A percentile compares a stretch with the other conserved stretches of the same genome.
Evolutionary conservation across 2,329 filamentous ascomycete genomes (phyloP).

Genomic region (Beauveria caledonica): DNA sequence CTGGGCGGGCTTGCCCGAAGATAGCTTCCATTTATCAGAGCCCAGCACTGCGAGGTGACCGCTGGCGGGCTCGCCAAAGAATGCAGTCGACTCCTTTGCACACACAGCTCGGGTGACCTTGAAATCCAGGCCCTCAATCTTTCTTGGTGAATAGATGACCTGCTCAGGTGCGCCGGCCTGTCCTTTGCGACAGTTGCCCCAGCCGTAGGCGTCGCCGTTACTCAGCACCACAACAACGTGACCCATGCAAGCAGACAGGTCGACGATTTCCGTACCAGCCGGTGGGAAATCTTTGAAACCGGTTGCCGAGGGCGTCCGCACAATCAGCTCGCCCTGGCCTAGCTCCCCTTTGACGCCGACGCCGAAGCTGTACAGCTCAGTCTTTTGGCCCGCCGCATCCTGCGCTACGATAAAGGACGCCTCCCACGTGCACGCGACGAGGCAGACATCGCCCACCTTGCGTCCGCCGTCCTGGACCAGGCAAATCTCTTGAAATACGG

Average conservation of each 20-base stretch:
- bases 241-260: slow-evolving; percentile 65
- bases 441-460: slow-evolving; percentile 23
- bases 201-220: slow-evolving; percentile 74
- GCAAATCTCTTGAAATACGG: slow-evolving; percentile 32
- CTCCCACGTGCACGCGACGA: slow-evolving; percentile 71
- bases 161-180: slow-evolving; percentile 60
- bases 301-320: slow-evolving; percentile 39
- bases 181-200: slow-evolving; percentile 80
- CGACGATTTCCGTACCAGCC: slow-evolving; percentile 44
- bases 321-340: slow-evolving; percentile 49
- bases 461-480: slow-evolving; percentile 24
- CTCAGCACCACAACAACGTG: slow-evolving; percentile 68
- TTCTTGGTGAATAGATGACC: slow-evolving; percentile 51
- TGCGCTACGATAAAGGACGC: slow-evolving; percentile 54
- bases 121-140: slow-evolving; percentile 52
- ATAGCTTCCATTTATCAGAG: slow-evolving; percentile 63
- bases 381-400: slow-evolving; percentile 34
- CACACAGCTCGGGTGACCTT: slow-evolving; percentile 60
- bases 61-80: slow-evolving; percentile 47
- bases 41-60: slow-evolving; percentile 63
- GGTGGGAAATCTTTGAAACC: slow-evolving; percentile 58
- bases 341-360: slow-evolving; percentile 64
- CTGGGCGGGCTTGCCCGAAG: slow-evolving; percentile 44
- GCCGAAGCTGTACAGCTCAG: slow-evolving; percentile 55
- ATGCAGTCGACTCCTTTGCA: slow-evolving; percentile 77